Evolutionary conservation across 2,329 filamentous ascomycete genomes (phyloP), one percentile per base, ranked within the genome.

Genomic region (Sclerotinia trifoliorum): DNA sequence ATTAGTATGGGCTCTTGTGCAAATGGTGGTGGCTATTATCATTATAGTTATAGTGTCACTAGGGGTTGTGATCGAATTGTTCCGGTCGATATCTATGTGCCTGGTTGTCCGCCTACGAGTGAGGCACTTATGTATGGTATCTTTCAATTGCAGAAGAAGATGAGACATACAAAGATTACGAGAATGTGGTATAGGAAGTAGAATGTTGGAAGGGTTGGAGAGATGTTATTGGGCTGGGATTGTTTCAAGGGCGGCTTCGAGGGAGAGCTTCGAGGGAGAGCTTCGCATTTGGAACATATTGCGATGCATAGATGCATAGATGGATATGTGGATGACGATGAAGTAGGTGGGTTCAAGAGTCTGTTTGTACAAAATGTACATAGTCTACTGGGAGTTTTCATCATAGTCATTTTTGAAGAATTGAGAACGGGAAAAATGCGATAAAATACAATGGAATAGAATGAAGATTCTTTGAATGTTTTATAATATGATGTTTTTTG

Each of bases 21-120:
- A 70, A 94, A 94, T 79, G 91, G 91, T 64, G 91, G 91, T 70
- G 91, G 91, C 66, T 94, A 94, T 82, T 94, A 94, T 79, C 91
- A 94, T 80, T 94, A 94, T 82, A 91, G 88, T 79, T 94, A 94
- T 81, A 87, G 84, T 73, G 91, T 93, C 54, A 87, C 89, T 56
- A 84, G 91, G 67, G 90, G 90, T 8, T 91, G 90, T 75, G 91
- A 93, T 80, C 81, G 91, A 66, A 88, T 94, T 77, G 87, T 93
- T 39, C 91, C 91, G 5, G 91, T 93, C 68, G 91, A 94, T 78
- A 86, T 93, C 56, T 94, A 93, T 78, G 90, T 93, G 4, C 90
- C 90, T 32, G 90, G 90, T 1, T 93, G 90, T 82, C 85, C 85
- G 74, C 88, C 83, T 26, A 85, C 86, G 15, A 81, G 80, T 68